Base-by-base conservation (phyloP, 805 yeast genomes). In the Metschnikowia baotianmanensis region DNA sequence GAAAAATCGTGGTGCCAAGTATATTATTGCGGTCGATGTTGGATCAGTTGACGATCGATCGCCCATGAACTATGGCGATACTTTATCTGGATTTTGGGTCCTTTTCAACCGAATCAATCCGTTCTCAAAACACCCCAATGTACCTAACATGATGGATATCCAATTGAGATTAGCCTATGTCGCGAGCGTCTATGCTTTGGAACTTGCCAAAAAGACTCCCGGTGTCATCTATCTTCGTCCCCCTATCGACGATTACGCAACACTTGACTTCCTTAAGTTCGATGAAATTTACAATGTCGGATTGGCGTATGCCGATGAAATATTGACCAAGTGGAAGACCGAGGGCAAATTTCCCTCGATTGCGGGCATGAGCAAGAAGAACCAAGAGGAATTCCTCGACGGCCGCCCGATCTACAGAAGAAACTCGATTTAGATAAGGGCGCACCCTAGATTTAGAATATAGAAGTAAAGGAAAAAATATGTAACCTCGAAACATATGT, bases 91-190 rank as follows among this genome's bases (percentile, higher is more conserved):
- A 1, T 69, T 83, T 27, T 90, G 98, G 96, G 96, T 87, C 6
- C 55, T 93, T 5, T 61, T 87, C 42, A 89, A 89, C 61, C 71
- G 95, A 35, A 79, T 90, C 81, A 91, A 93, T 56, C 95, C 96
- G 6, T 90, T 91, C 55, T 86, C 96, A 0, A 69, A 72, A 10
- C 83, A 83, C 52, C 96, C 97, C 3, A 83, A 85, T 58, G 86
- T 88, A 5, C 99, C 99, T 4, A 86, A 84, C 40, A 81, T 93
- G 86, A 88, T 96, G 50, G 99, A 91, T 57, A 88, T 91, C 44
- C 99, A 91, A 65, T 76, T 88, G 68, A 72, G 98, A 42, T 68
- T 91, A 45, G 96, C 97, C 0, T 91, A 93, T 59, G 99, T 91
- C 28, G 86, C 96, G 0, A 86, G 96, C 37, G 99, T 91, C 1